These are phyloP conservation scores for Sanghuangporus baumii DNA, from an alignment of 1,284 basidiomycete genomes.

Conservation along the genomic window DNA sequence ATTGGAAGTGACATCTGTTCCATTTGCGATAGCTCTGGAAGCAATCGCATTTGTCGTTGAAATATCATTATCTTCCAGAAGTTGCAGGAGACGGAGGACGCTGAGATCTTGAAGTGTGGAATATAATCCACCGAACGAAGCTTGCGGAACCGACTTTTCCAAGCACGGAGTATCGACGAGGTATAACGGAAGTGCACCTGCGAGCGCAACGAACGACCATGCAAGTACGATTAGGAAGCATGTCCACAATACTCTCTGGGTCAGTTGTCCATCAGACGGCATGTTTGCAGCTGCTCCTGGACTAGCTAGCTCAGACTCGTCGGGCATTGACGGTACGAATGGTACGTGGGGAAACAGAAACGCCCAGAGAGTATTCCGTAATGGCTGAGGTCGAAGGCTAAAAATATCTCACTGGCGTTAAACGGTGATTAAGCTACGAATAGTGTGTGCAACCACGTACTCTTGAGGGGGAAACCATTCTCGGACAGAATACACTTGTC, in stretches of 20 bases:
- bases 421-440: background rate
- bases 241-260: slow-evolving; percentile 61
- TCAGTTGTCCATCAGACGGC: slow-evolving; percentile 68
- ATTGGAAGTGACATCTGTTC: slow-evolving; percentile 37
- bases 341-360: slow-evolving; percentile 68
- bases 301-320: slow-evolving; percentile 48
- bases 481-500: slow-evolving; percentile 62
- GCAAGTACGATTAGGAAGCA: slow-evolving; percentile 56
- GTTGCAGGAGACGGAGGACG: slow-evolving; percentile 59
- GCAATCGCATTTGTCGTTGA: slow-evolving; percentile 29
- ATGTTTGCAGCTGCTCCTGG: slow-evolving; percentile 38
- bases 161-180: slow-evolving; percentile 65
- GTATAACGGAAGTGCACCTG: slow-evolving; percentile 65
- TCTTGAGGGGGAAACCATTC: slow-evolving; percentile 71
- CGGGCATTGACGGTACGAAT: slow-evolving; percentile 54
- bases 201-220: slow-evolving; percentile 63
- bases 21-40: slow-evolving; percentile 31
- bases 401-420: background rate
- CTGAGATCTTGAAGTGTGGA: slow-evolving; percentile 72
- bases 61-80: slow-evolving; percentile 47
- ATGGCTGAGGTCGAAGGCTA: slow-evolving; percentile 59
- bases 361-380: slow-evolving; percentile 52
- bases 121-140: slow-evolving; percentile 51
- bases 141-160: slow-evolving; percentile 40
- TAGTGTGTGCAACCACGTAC: slow-evolving; percentile 37